Evolutionary conservation across 208 protist species (phyloP).

Genomic region (Leishmania tropica): DNA sequence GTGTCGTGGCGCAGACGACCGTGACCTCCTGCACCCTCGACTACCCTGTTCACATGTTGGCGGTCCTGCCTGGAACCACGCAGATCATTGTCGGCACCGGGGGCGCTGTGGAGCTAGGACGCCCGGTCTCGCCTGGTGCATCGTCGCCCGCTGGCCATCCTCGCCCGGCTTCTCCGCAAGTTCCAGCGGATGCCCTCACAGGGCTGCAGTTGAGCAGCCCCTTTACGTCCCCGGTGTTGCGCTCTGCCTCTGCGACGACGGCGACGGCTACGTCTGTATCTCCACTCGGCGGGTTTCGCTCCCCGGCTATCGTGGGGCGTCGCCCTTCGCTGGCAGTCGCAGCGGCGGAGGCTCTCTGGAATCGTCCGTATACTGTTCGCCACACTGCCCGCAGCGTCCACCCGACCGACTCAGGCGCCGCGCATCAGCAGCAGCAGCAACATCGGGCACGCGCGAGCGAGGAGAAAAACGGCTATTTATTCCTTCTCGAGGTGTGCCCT

Average conservation of each 20-base stretch:
- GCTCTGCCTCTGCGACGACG: not conserved
- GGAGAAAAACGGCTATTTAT: slow-evolving; percentile 17
- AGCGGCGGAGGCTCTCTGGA: not conserved
- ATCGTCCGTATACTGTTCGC: not conserved
- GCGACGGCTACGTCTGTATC: not conserved
- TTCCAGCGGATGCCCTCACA: not conserved
- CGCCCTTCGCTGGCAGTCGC: not conserved
- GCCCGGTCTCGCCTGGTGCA: not conserved
- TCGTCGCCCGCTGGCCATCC: not conserved
- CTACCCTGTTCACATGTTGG: slow-evolving; percentile 23
- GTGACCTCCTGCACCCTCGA: slow-evolving; percentile 31
- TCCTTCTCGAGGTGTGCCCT: slow-evolving; percentile 26
- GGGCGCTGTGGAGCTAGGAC: slow-evolving; percentile 2
- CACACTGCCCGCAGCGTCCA: not conserved
- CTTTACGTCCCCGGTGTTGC: not conserved
- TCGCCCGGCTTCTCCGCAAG: not conserved
- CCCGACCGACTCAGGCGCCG: not conserved
- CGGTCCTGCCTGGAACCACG: slow-evolving; percentile 18
- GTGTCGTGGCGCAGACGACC: slow-evolving; percentile 19
- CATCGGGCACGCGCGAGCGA: not conserved
- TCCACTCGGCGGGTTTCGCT: not conserved
- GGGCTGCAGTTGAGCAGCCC: slow-evolving; percentile 3
- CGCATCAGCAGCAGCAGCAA: slow-evolving; percentile 2
- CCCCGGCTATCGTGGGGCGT: not conserved
- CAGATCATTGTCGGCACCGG: slow-evolving; percentile 27